Percentiles rank a stretch among this genome's conserved stretches.
Evolutionary conservation across 805 yeast genomes (phyloP).

Genomic region (Martiniozyma abietophila): DNA sequence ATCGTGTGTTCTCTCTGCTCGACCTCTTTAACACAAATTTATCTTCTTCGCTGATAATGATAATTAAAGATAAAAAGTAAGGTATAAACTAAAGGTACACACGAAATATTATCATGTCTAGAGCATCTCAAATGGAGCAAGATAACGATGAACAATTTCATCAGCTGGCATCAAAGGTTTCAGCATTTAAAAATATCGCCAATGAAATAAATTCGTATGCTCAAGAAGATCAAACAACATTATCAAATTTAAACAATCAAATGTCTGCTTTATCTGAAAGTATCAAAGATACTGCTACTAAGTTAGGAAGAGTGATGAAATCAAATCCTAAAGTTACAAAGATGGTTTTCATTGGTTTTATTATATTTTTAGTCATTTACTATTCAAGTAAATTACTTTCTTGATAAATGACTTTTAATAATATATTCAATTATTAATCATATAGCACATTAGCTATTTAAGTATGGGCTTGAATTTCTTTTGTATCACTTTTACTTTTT

Average conservation of each 20-base stretch:
- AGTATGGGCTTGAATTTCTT: too few species aligned
- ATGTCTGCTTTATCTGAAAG: constrained; percentile 39
- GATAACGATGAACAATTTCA: constrained; percentile 58
- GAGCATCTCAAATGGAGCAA: constrained; percentile 23
- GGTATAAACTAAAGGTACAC: too few species aligned
- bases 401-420: too few species aligned
- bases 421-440: too few species aligned
- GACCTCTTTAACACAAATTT: too few species aligned
- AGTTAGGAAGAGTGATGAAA: constrained; percentile 45
- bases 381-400: constrained; percentile 40
- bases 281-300: constrained; percentile 41
- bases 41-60: too few species aligned
- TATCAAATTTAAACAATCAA: constrained; percentile 38
- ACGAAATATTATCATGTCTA: constrained; percentile 18
- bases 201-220: constrained; percentile 62
- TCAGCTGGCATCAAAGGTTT: constrained; percentile 54
- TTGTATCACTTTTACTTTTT: too few species aligned
- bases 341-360: constrained; percentile 48
- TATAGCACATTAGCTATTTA: too few species aligned
- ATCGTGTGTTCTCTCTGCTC: not conserved
- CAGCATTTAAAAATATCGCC: constrained; percentile 56
- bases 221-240: constrained; percentile 36
- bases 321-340: constrained; percentile 53
- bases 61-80: too few species aligned
- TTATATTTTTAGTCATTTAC: constrained; percentile 47